phyloP scores from a whole-genome alignment of 192 early-diverging fungal species.

The Chytriomyces sp. region DNA sequence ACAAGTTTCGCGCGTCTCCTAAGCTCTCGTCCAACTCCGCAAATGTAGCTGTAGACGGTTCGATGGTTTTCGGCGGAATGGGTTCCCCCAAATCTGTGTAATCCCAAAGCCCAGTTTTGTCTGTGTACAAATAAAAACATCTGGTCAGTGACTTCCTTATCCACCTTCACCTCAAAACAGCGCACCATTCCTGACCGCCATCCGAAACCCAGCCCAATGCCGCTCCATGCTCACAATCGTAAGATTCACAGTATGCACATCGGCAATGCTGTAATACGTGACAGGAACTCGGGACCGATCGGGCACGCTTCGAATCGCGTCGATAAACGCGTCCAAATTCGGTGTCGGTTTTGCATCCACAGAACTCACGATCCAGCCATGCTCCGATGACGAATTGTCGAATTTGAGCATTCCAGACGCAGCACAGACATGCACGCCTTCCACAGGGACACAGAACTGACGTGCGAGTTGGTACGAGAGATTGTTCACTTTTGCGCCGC shows the following conservation, averaged over 20 bases:
- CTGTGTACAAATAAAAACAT: slow-evolving; percentile 25
- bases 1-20: slow-evolving; percentile 72
- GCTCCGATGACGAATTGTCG: slow-evolving; percentile 58
- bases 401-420: slow-evolving; percentile 70
- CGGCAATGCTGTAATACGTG: slow-evolving; percentile 79
- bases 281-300: slow-evolving; percentile 80
- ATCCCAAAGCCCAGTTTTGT: slow-evolving; percentile 80
- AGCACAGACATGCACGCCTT: slow-evolving; percentile 82
- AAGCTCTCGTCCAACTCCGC: slow-evolving; percentile 73
- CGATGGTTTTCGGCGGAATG: slow-evolving; percentile 62
- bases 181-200: slow-evolving; percentile 72
- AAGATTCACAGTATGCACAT: slow-evolving; percentile 80
- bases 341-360: slow-evolving; percentile 77
- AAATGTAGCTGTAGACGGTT: slow-evolving; percentile 74
- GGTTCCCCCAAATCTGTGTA: slow-evolving; percentile 69
- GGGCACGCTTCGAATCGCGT: slow-evolving; percentile 71
- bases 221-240: slow-evolving; percentile 85
- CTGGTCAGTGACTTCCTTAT: not conserved
- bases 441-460: slow-evolving; percentile 56
- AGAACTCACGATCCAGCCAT: slow-evolving; percentile 77
- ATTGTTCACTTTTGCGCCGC: slow-evolving; percentile 73
- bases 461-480: slow-evolving; percentile 60
- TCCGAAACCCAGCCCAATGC: slow-evolving; percentile 83
- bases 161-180: not conserved
- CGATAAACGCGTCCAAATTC: slow-evolving; percentile 77